phyloP scores from a whole-genome alignment of 371 early-diverging fungal species.

The Mortierella sp. region DNA sequence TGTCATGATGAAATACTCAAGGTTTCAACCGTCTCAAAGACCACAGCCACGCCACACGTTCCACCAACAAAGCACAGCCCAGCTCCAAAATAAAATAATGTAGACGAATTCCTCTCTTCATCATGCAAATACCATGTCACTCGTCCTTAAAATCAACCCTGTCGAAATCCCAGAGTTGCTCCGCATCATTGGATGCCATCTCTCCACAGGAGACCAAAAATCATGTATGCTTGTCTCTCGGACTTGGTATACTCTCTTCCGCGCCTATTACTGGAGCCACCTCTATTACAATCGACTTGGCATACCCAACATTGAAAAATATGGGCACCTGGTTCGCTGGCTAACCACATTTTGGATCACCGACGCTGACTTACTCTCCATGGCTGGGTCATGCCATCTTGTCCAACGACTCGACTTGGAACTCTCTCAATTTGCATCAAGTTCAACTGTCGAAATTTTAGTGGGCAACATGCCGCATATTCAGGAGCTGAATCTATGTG shows the following conservation, averaged over 20 bases:
- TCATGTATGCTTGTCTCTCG: constrained; percentile 40
- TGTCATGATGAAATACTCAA: not conserved
- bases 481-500: constrained; percentile 7
- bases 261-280: constrained; percentile 25
- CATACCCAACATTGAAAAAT: constrained; percentile 18
- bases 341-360: not conserved
- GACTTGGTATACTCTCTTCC: constrained; percentile 26
- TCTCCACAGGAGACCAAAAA: constrained; percentile 26
- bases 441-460: not conserved
- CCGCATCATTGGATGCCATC: constrained; percentile 27
- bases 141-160: constrained; percentile 30
- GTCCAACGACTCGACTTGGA: constrained; percentile 17
- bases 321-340: constrained; percentile 25
- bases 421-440: not conserved
- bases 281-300: constrained; percentile 22
- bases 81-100: not conserved
- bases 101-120: too few relatives aligned
- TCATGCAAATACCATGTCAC: constrained; percentile 13
- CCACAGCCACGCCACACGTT: too few relatives aligned
- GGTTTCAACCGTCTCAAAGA: too few relatives aligned
- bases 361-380: constrained; percentile 5
- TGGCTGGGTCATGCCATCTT: constrained; percentile 23
- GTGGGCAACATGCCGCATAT: constrained; percentile 15
- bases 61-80: not conserved
- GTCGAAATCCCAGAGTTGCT: constrained; percentile 46